phyloP scores from a whole-genome alignment of 1,284 basidiomycete species.

The Gastroboletus turbinatus region DNA sequence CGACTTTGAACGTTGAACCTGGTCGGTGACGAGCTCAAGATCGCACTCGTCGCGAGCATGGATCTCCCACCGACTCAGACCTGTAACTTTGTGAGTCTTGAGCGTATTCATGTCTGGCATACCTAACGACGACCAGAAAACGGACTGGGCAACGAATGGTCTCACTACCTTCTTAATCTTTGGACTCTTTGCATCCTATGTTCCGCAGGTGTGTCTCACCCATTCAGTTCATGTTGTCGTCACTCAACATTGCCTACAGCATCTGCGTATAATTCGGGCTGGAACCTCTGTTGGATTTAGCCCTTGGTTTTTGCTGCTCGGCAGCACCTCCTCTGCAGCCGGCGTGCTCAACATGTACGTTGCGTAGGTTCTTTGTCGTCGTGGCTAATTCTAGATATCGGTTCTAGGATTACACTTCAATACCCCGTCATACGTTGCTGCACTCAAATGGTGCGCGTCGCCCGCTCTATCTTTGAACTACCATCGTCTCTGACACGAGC shows the following conservation, averaged over 20 bases:
- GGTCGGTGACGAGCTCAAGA: background rate
- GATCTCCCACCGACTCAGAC: background rate
- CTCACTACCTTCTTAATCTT: constrained; percentile 75
- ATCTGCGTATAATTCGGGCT: constrained; percentile 70
- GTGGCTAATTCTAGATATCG: background rate
- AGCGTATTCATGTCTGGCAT: background rate
- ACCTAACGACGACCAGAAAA: constrained; percentile 45
- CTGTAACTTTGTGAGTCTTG: constrained; percentile 22
- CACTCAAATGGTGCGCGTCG: constrained; percentile 62
- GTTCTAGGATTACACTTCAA: constrained; percentile 75
- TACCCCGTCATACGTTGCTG: constrained; percentile 89
- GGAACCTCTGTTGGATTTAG: constrained; percentile 87
- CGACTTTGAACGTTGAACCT: too few relatives aligned
- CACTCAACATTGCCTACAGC: constrained; percentile 41
- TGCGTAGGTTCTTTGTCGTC: background rate
- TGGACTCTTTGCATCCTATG: constrained; percentile 85
- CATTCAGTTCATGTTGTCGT: background rate
- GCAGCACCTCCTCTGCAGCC: constrained; percentile 81
- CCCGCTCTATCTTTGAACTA: background rate
- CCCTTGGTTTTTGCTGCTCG: constrained; percentile 92
- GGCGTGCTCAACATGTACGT: constrained; percentile 80
- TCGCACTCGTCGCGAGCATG: constrained; percentile 1
- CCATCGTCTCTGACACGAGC: background rate
- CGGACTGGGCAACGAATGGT: constrained; percentile 74
- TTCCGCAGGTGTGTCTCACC: constrained; percentile 68